Base-by-base conservation (phyloP, 192 early-diverging fungal species). In the Coemansia sp. region DNA sequence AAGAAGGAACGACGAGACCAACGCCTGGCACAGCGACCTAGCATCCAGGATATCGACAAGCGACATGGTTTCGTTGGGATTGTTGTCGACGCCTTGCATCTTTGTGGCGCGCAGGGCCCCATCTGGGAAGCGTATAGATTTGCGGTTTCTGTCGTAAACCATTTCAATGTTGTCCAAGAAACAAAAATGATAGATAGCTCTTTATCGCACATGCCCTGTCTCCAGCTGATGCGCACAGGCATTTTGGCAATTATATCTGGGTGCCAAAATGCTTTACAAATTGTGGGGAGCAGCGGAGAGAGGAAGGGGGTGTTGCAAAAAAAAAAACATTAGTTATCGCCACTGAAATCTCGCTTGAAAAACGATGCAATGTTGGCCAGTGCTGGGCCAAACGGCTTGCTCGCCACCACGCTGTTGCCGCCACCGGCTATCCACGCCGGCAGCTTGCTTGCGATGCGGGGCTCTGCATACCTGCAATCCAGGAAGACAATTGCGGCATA, bases 401-500 rank as follows among this genome's bases (percentile, higher is more conserved):
- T 20, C 3, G 23, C 35, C 4, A 69, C 40, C 29, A 29, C 29
- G 29, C 29, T 29, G 23, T 35, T 29, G 3, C 22, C 35, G 0
- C 40, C 20, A 2, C 74, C 60, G 5, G 53, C 32, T n/a, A 91
- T 85, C 92, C 92, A 93, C 43, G 79, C 79, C 2, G 92, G 91
- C 20, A 93, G 76, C 35, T 82, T 79, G 17, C 61, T n/a, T 3
- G 79, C 61, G 35, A 84, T 85, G 5, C 73, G 55, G 1, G 66
- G 23, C 22, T 79, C 73, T 0, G 79, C 73, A 70, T 90, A 89
- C 1, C 89, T 71, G 20, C 73, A 53, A 59, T 96, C 96, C 34
- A 96, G 55, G 41, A 98, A 74, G 4, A 93, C 67, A 53, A 98
- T 91, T 2, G 87, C 86, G 0, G 95, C 92, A 73, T 91, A 95